Conservation (phyloP, 257 asterid genomes). For the Solanum rostratum region DNA sequence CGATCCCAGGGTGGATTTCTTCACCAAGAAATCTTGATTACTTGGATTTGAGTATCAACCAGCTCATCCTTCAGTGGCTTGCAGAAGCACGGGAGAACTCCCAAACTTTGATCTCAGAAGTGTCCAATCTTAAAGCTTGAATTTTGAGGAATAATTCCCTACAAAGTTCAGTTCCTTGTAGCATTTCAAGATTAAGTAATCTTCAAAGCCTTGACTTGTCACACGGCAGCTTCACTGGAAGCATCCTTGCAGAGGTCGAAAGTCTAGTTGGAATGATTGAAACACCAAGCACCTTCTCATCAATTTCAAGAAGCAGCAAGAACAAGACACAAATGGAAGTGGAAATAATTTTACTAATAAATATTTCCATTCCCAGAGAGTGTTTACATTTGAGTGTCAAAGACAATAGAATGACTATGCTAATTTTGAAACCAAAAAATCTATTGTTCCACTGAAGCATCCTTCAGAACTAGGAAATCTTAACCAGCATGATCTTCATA, state of each 20-base stretch:
- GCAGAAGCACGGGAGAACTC: constrained; percentile 8
- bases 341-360: neutral
- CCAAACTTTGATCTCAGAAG: constrained; percentile 3
- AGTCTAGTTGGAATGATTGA: constrained; percentile 16
- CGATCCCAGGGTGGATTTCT: constrained; percentile 15
- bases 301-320: neutral
- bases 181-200: constrained; percentile 1
- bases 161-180: constrained; percentile 14
- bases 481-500: neutral
- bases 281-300: constrained; percentile 1
- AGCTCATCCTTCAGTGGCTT: constrained; percentile 19
- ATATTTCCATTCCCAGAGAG: neutral
- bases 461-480: too few relatives aligned
- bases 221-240: constrained; percentile 12
- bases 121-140: constrained; percentile 12
- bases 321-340: neutral
- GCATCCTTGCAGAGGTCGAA: constrained; percentile 7
- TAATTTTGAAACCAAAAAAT: neutral
- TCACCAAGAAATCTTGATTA: constrained; percentile 7
- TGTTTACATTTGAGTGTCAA: neutral
- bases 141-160: constrained; percentile 21
- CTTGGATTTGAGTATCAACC: constrained; percentile 22
- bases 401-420: neutral
- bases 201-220: constrained; percentile 22
- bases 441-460: neutral